Percentiles rank a stretch among this genome's conserved stretches.
Evolutionary conservation across 2,329 filamentous ascomycete species (phyloP).

Genomic region (Ophiocordyceps camponoti-saundersi): DNA sequence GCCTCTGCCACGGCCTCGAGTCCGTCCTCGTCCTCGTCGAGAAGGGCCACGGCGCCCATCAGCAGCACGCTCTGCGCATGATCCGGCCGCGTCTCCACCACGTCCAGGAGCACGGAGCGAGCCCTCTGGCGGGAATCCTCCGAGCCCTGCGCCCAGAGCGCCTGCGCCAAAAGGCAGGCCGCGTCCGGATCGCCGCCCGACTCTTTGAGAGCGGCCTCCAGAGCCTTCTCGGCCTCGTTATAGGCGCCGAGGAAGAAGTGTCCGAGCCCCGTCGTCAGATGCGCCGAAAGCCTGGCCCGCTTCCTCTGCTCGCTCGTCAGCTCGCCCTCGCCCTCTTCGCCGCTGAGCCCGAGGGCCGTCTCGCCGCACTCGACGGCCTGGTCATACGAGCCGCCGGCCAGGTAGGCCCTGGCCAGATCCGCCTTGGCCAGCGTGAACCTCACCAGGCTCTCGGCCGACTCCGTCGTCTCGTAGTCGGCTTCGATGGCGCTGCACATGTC

Average conservation of each 20-base stretch:
- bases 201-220: conserved; percentile 64
- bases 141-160: conserved; percentile 79
- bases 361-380: conserved; percentile 66
- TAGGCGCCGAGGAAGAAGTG: conserved; percentile 54
- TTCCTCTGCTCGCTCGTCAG: conserved; percentile 46
- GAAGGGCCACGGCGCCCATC: conserved; percentile 65
- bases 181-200: conserved; percentile 64
- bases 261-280: conserved; percentile 72
- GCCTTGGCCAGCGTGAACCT: conserved; percentile 70
- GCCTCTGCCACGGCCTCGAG: conserved; percentile 68
- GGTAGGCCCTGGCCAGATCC: conserved; percentile 70
- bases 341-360: conserved; percentile 60
- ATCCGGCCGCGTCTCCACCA: conserved; percentile 54
- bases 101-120: conserved; percentile 61
- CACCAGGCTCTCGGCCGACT: conserved; percentile 56
- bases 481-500: conserved; percentile 55
- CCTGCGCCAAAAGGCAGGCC: conserved; percentile 73
- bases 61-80: conserved; percentile 70
- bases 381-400: conserved; percentile 49
- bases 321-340: conserved; percentile 51
- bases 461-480: conserved; percentile 66
- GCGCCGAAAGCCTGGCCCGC: conserved; percentile 64
- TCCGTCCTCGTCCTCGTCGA: conserved; percentile 65
- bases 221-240: conserved; percentile 57
- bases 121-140: conserved; percentile 60